Conservation (phyloP, 441 rosid species). For the Adansonia gregorii region DNA sequence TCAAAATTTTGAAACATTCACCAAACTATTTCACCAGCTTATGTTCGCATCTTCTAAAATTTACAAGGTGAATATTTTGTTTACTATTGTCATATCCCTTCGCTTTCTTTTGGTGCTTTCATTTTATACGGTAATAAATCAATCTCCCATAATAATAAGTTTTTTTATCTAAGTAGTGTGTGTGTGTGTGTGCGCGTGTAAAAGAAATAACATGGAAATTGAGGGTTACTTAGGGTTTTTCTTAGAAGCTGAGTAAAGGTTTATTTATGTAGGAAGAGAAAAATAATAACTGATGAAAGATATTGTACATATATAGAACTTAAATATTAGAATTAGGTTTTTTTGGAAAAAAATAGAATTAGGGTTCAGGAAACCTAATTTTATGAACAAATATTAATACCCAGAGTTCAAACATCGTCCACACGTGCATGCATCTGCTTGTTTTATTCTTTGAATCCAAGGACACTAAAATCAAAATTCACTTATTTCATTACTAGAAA, state of each 20-base stretch:
- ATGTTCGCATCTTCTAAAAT: background rate
- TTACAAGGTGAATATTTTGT: no score
- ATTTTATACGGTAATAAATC: background rate
- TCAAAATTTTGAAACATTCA: background rate
- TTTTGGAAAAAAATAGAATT: no score
- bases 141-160: background rate
- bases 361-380: background rate
- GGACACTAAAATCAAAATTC: background rate
- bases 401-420: background rate
- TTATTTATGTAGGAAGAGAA: background rate
- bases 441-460: background rate
- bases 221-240: background rate
- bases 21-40: background rate
- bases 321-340: background rate
- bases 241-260: background rate
- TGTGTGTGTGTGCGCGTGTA: no score
- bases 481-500: background rate
- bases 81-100: background rate
- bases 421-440: constrained; percentile 5
- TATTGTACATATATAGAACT: no score
- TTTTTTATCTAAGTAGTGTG: no score
- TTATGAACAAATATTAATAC: background rate
- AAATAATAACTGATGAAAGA: no score
- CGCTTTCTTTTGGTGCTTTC: background rate
- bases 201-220: background rate